These are phyloP conservation scores for Lasiosphaeris hirsuta DNA, from an alignment of 495 filamentous ascomycete species.

Conservation along the genomic window DNA sequence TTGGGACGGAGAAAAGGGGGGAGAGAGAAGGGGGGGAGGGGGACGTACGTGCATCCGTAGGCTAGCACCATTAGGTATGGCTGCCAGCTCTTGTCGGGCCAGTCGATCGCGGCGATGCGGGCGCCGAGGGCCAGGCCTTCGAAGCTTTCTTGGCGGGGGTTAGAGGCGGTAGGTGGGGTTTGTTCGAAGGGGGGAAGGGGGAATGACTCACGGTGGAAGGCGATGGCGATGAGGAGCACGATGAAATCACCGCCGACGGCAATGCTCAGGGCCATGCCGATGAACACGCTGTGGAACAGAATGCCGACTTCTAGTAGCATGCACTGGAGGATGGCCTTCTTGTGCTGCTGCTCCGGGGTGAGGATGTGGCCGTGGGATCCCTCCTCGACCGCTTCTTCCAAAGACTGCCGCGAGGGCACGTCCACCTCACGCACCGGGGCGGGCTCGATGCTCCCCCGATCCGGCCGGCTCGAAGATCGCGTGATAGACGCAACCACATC, in stretches of 20 bases:
- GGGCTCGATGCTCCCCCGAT: slow-evolving; percentile 11
- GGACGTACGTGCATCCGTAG: slow-evolving; percentile 60
- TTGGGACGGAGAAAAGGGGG: background rate
- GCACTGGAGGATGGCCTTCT: slow-evolving; percentile 69
- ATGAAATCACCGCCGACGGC: slow-evolving; percentile 71
- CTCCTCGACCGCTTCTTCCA: slow-evolving; percentile 25
- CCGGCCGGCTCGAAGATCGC: background rate
- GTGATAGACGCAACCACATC: slow-evolving; percentile 16
- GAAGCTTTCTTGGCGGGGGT: slow-evolving; percentile 48
- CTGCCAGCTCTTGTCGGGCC: slow-evolving; percentile 48
- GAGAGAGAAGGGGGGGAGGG: background rate
- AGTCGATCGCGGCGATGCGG: slow-evolving; percentile 62
- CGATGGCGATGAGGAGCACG: slow-evolving; percentile 75
- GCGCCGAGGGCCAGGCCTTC: slow-evolving; percentile 74
- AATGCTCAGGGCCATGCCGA: slow-evolving; percentile 81
- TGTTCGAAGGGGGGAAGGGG: background rate
- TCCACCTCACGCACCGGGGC: background rate
- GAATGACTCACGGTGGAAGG: slow-evolving; percentile 59
- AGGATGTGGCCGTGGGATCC: slow-evolving; percentile 19
- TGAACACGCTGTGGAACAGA: slow-evolving; percentile 82
- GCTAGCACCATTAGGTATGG: slow-evolving; percentile 93
- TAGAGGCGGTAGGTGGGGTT: background rate
- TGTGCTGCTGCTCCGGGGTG: slow-evolving; percentile 42
- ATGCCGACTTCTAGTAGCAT: slow-evolving; percentile 80
- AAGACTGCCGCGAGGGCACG: background rate